Percentiles rank a stretch among this genome's conserved stretches.
Evolutionary conservation across 345 rosid species (phyloP).

Genomic region (Rhizophora apiculata): DNA sequence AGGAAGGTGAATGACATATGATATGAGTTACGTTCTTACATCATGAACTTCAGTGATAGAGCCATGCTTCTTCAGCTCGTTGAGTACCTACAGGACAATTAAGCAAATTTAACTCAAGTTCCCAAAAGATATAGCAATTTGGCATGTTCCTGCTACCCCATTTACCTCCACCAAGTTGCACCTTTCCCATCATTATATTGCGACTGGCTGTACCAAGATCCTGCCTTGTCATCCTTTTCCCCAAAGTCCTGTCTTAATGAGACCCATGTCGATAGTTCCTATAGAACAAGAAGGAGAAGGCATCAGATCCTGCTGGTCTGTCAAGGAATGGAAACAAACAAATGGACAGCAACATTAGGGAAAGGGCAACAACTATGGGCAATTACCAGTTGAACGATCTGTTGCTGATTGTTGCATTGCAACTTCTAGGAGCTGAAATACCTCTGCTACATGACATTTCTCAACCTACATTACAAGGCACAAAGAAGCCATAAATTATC

Average conservation of each 20-base stretch:
- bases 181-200: constrained; percentile 56
- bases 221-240: constrained; percentile 80
- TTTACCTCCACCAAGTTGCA: constrained; percentile 79
- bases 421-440: constrained; percentile 83
- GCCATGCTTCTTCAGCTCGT: constrained; percentile 81
- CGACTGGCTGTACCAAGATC: constrained; percentile 50
- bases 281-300: not conserved
- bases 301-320: constrained; percentile 35
- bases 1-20: not conserved
- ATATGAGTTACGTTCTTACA: constrained; percentile 33
- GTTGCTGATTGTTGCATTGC: constrained; percentile 99
- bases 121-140: not conserved
- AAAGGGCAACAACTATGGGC: not conserved
- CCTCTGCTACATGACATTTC: constrained; percentile 69
- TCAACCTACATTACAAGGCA: constrained; percentile 52
- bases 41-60: constrained; percentile 56
- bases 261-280: too few species aligned
- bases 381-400: constrained; percentile 85
- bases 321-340: constrained; percentile 4
- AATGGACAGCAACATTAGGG: not conserved
- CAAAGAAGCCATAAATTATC: constrained; percentile 10
- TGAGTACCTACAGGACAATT: constrained; percentile 53
- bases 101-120: constrained; percentile 2
- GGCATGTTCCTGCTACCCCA: not conserved
- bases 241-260: constrained; percentile 45